Evolutionary conservation across 129 eudicot species (phyloP).

Genomic region (Oenanthe sinensis): DNA sequence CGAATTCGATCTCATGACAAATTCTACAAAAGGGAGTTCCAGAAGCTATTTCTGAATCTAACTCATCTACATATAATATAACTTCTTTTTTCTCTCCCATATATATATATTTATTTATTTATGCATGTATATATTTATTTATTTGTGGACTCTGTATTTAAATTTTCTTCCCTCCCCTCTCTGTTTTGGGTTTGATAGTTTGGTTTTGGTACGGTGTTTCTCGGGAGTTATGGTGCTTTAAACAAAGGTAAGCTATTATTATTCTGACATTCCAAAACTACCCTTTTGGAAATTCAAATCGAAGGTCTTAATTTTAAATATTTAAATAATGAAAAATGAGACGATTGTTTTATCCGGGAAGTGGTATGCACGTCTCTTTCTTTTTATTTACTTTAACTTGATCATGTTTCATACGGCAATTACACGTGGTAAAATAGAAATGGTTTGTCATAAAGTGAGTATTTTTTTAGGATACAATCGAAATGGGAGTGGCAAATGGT

Average conservation of each 20-base stretch:
- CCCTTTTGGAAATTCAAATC: neutral
- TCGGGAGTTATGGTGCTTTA: neutral
- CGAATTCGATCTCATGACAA: conserved; percentile 86
- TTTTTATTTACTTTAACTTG: neutral
- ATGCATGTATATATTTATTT: neutral
- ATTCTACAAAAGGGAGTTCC: conserved; percentile 49
- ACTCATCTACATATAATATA: conserved; percentile 39
- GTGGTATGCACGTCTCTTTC: neutral
- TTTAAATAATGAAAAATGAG: neutral
- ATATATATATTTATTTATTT: neutral
- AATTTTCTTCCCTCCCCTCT: neutral
- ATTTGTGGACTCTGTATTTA: conserved; percentile 1
- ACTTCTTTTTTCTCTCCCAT: conserved; percentile 22
- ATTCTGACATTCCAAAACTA: neutral
- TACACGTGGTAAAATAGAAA: neutral
- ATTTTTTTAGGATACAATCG: neutral
- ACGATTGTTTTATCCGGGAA: neutral
- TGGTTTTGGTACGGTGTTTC: conserved; percentile 8
- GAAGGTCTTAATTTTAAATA: neutral
- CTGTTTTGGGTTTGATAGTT: conserved; percentile 9
- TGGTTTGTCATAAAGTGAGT: neutral
- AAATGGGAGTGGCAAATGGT: neutral
- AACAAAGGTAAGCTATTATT: neutral
- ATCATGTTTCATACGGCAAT: neutral
- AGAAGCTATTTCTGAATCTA: conserved; percentile 22